Evolutionary conservation across 768 basidiomycete species (phyloP).

Genomic region (Lactarius sp.): DNA sequence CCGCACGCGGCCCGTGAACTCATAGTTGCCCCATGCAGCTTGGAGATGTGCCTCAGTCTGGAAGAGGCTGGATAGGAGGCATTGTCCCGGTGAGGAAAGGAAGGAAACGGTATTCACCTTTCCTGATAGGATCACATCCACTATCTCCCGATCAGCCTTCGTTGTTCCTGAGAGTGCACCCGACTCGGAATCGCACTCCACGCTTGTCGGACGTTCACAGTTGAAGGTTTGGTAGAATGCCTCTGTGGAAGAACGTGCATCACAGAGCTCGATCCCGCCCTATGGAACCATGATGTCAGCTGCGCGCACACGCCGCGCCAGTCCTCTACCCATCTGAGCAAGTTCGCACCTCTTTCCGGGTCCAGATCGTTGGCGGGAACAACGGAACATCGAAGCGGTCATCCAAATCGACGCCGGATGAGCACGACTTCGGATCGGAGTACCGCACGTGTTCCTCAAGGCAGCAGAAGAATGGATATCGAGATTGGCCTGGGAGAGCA

Average conservation of each 20-base stretch:
- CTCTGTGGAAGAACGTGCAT: background rate
- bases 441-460: constrained; percentile 22
- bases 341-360: constrained; percentile 12
- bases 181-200: constrained; percentile 3
- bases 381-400: background rate
- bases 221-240: constrained; percentile 21
- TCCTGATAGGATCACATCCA: constrained; percentile 24
- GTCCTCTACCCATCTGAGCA: background rate
- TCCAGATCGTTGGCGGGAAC: constrained; percentile 4
- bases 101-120: constrained; percentile 8
- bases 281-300: background rate
- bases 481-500: constrained; percentile 2
- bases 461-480: constrained; percentile 11
- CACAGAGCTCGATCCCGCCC: constrained; percentile 14
- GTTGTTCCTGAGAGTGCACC: background rate
- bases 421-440: background rate
- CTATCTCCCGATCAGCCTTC: constrained; percentile 3
- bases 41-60: constrained; percentile 12
- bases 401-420: background rate
- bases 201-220: background rate
- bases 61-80: background rate
- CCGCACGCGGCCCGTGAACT: constrained; percentile 22
- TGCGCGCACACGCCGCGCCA: background rate
- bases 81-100: background rate
- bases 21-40: constrained; percentile 17